These are phyloP conservation scores for Phellinidium pouzarii DNA, from an alignment of 1,284 basidiomycete genomes.

Conservation along the genomic window DNA sequence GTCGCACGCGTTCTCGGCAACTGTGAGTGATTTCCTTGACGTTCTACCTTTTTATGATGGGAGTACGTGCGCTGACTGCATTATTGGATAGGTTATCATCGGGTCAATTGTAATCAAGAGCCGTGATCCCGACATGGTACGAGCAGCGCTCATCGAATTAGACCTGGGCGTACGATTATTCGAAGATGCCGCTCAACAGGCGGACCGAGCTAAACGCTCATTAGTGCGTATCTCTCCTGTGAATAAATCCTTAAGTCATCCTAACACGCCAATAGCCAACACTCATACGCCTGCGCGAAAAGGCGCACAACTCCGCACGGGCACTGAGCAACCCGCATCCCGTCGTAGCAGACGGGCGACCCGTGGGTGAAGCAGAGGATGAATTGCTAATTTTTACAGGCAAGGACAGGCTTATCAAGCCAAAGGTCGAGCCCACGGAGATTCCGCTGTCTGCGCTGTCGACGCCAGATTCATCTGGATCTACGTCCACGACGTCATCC, in stretches of 20 bases:
- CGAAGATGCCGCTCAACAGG: constrained; percentile 20
- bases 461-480: neutral
- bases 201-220: constrained; percentile 22
- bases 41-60: too few relatives aligned
- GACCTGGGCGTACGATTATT: constrained; percentile 23
- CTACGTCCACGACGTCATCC: neutral
- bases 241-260: too few relatives aligned
- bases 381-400: constrained; percentile 20
- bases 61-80: neutral
- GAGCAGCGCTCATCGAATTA: constrained; percentile 21
- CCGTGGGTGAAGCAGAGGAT: constrained; percentile 15
- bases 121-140: constrained; percentile 17
- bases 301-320: constrained; percentile 14
- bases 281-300: constrained; percentile 14
- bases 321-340: neutral
- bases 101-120: constrained; percentile 22
- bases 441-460: neutral
- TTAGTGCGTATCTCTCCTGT: constrained; percentile 20
- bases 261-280: constrained; percentile 4
- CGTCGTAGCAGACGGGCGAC: neutral
- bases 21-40: constrained; percentile 19
- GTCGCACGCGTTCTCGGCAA: constrained; percentile 24
- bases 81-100: constrained; percentile 21
- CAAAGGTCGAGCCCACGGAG: constrained; percentile 10
- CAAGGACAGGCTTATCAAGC: constrained; percentile 13